Conservation (phyloP, 2,329 filamentous ascomycete species). For the Alternaria hordeiaustralica region DNA sequence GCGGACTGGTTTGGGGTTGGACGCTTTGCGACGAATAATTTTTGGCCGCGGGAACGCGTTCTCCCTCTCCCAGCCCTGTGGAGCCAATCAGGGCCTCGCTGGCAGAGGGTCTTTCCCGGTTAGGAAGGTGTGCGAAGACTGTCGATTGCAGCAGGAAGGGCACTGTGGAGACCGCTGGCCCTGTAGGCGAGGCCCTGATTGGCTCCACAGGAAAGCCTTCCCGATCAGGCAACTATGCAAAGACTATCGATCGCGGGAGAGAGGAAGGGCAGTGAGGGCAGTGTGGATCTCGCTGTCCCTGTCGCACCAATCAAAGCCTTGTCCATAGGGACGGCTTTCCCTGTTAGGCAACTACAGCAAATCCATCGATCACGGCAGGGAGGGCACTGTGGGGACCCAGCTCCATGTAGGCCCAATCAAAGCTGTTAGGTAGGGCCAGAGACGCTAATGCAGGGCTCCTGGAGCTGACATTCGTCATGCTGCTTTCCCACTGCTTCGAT, state of each 20-base stretch:
- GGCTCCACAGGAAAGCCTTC: not conserved
- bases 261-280: too few species aligned
- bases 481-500: not conserved
- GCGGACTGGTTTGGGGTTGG: not conserved
- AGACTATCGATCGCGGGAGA: not conserved
- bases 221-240: not conserved
- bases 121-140: not conserved
- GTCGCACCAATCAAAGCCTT: too few species aligned
- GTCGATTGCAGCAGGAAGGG: not conserved
- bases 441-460: conserved; percentile 16
- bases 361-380: not conserved
- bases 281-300: too few species aligned
- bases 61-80: not conserved
- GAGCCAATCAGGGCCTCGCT: not conserved
- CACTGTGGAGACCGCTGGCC: not conserved
- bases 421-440: not conserved
- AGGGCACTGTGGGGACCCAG: not conserved
- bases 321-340: not conserved
- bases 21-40: conserved; percentile 6
- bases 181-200: not conserved
- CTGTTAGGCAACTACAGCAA: not conserved
- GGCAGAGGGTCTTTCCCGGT: not conserved
- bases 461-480: not conserved
- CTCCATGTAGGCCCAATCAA: not conserved
- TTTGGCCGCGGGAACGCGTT: not conserved